Evolutionary conservation across 768 basidiomycete species (phyloP).

Genomic region (Suillus subalutaceus): DNA sequence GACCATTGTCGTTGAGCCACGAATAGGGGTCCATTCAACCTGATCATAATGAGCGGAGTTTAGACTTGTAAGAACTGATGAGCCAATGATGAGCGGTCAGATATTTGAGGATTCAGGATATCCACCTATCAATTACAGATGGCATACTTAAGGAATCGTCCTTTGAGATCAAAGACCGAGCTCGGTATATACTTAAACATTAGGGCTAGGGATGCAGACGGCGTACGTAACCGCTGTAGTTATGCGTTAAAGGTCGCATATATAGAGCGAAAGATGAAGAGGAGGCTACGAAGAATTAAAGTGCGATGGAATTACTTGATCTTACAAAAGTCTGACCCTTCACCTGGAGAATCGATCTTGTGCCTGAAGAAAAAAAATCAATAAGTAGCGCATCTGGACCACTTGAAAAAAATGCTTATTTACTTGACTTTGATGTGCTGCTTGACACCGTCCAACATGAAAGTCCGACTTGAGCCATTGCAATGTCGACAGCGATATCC

Average conservation of each 20-base stretch:
- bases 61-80: too few relatives aligned
- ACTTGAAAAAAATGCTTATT: background rate
- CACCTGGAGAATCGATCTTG: background rate
- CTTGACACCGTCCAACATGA: background rate
- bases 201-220: background rate
- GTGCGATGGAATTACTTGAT: background rate
- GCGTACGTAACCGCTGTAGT: background rate
- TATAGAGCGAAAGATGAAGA: background rate
- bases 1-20: too few relatives aligned
- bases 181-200: background rate
- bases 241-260: background rate
- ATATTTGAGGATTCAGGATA: too few relatives aligned
- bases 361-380: background rate
- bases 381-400: background rate
- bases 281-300: background rate
- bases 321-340: background rate
- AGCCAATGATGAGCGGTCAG: too few relatives aligned
- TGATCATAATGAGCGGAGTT: too few relatives aligned
- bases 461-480: background rate
- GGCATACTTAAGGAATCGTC: too few relatives aligned
- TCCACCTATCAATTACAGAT: too few relatives aligned
- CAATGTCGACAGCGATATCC: constrained; percentile 1
- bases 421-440: constrained; percentile 3
- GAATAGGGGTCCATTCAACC: too few relatives aligned
- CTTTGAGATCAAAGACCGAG: too few relatives aligned